Evolutionary conservation across 208 protist genomes (phyloP), one percentile per base, ranked within the genome.

Genomic region (Trypanosoma cruzi): DNA sequence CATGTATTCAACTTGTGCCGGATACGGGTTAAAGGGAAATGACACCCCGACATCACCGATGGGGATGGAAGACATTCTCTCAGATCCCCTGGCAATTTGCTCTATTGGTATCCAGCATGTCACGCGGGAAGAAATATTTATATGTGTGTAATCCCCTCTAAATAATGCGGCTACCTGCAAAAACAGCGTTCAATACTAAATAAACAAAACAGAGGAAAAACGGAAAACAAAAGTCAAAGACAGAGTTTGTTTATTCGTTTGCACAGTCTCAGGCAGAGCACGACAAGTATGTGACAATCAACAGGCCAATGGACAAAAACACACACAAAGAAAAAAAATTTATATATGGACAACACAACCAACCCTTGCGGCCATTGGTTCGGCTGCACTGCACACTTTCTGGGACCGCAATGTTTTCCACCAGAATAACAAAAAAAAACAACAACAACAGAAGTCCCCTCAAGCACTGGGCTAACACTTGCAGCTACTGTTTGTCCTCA

Each of bases 1-100:
- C 97, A 99, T 99, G 81, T 98, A 99, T 59, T 90, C 82, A 22
- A 95, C 65, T 84, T 99, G 98, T 16, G 80, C 87, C 7, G 78
- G 70, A 78, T 99, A 99, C 22, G 98, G 89, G 28, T 80, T 62
- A 77, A 96, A 98, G 0, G 98, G 98, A 79, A 99, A 96, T 8
- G 80, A 74, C 8, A 96, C 73, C 34, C 79, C 62, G 22, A 91
- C 48, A 34, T 78, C 88, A 28, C 53, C 58, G 37, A 96, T 81
- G 16, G 78, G 42, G 26, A 95, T 54, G 16, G 54, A 68, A 46
- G 32, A 59, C 76, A 81, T 81, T 20, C 11, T 67, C 32, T 37
- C 49, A 53, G 24, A 26, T 22, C 0, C 20, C 24, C 16, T 18
- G 57, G 28, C 50, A 59, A 13, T 40, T 52, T 53, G 31, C 31